A percentile compares a stretch with the other conserved stretches of the same genome.
Conservation (phyloP, 176 grass and related monocot species). For the Oryza meridionalis region DNA sequence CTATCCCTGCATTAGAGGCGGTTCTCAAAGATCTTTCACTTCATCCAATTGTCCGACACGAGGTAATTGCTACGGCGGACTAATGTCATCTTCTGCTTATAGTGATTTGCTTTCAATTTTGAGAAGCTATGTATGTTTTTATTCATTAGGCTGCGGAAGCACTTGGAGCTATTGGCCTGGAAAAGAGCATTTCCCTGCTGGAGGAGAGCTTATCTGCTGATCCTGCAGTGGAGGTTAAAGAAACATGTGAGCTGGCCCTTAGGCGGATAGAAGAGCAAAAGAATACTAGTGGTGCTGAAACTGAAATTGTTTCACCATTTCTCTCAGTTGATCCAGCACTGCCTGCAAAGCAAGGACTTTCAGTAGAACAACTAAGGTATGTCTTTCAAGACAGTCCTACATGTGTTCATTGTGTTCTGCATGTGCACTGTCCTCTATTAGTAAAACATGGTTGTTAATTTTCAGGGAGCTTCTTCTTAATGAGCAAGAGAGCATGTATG, state of each 20-base stretch:
- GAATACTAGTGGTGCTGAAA: constrained; percentile 48
- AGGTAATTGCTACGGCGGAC: constrained; percentile 50
- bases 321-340: constrained; percentile 92
- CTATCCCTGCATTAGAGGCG: constrained; percentile 76
- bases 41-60: constrained; percentile 96
- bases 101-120: constrained; percentile 20
- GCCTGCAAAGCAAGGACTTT: constrained; percentile 67
- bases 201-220: constrained; percentile 72
- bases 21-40: constrained; percentile 91
- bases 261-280: constrained; percentile 75
- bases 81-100: neutral
- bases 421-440: constrained; percentile 3
- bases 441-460: constrained; percentile 17
- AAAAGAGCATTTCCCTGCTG: constrained; percentile 64
- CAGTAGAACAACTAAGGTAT: constrained; percentile 72
- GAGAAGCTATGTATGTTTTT: constrained; percentile 15
- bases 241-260: constrained; percentile 89
- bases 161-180: constrained; percentile 90
- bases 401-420: neutral
- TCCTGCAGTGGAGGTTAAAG: constrained; percentile 85
- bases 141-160: constrained; percentile 87
- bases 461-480: constrained; percentile 82
- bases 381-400: neutral
- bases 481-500: constrained; percentile 86
- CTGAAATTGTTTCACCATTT: constrained; percentile 58